phyloP scores from a whole-genome alignment of 768 basidiomycete genomes.

The Kwoniella bestiolae region DNA sequence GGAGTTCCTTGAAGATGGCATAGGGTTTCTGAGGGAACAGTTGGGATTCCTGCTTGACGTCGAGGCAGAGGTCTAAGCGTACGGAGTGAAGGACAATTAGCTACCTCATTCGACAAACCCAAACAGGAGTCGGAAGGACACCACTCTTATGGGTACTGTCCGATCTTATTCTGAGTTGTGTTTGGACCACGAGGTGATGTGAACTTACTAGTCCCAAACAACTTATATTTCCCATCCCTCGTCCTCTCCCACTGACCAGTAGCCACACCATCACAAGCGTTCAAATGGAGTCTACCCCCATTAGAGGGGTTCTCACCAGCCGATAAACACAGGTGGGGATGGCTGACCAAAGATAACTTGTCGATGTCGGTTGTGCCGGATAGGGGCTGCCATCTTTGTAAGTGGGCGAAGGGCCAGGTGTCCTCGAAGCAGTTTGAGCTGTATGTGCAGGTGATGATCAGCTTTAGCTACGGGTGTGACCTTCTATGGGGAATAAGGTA shows the following conservation, averaged over 20 bases:
- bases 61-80: neutral
- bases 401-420: neutral
- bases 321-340: neutral
- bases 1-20: neutral
- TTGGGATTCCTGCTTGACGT: neutral
- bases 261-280: neutral
- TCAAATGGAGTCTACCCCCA: neutral
- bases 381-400: neutral
- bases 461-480: neutral
- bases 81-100: neutral
- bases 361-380: neutral
- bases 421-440: slow-evolving; percentile 1
- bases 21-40: neutral
- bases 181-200: neutral
- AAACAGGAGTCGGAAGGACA: no score
- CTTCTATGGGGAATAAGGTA: neutral
- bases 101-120: no score
- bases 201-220: neutral
- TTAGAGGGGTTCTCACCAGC: neutral
- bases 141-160: no score
- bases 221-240: neutral
- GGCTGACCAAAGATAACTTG: neutral
- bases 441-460: neutral
- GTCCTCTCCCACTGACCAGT: neutral
- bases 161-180: no score